Evolutionary conservation across 495 filamentous ascomycete species (phyloP), one percentile per base, ranked within the genome.

Genomic region (Hypoxylon fragiforme): DNA sequence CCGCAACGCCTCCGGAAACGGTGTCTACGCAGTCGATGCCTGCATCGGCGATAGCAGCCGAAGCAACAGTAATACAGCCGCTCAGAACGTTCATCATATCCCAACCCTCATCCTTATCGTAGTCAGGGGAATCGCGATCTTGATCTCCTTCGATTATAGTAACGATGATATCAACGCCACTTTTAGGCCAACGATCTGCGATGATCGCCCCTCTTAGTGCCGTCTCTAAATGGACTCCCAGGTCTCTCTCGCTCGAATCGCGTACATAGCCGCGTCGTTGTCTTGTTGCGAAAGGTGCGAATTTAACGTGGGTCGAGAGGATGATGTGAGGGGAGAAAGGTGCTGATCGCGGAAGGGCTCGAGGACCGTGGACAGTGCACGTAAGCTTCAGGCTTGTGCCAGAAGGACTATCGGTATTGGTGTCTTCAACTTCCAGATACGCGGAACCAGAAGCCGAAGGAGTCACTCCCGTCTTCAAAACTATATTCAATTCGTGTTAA

Each of bases 11-110:
- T 3, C 92, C 94, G 11, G 87, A 79, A 3, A 96, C 89, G 21
- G 95, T 77, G 69, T 97, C 94, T 24, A 97, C 82, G 69, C 91
- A 97, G 64, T 98, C 94, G 56, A 98, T 96, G 2, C 90, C 91
- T 0, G 94, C 95, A 73, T 98, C 95, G 1, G 86, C 86, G 70
- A 98, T 85, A 5, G 95, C 94, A n/a, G 94, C 95, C 50, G 90
- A 91, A 26, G 94, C 91, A 52, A 91, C 91, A 1, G 90, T 97
- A 54, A 98, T 91, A 67, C 92, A 96, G 1, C 90, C 91, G 19
- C 90, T 88, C 5, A 98, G 75, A 30, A 95, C 88, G 67, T 85
- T 90, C 89, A 98, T 92, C 62, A 70, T 68, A 47, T 76, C 76
- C 79, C 88, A 84, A 0, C 87, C 85, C 44, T 82, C 80, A 45